Conservation (phyloP, 345 rosid species). For the Citrus trifoliata region DNA sequence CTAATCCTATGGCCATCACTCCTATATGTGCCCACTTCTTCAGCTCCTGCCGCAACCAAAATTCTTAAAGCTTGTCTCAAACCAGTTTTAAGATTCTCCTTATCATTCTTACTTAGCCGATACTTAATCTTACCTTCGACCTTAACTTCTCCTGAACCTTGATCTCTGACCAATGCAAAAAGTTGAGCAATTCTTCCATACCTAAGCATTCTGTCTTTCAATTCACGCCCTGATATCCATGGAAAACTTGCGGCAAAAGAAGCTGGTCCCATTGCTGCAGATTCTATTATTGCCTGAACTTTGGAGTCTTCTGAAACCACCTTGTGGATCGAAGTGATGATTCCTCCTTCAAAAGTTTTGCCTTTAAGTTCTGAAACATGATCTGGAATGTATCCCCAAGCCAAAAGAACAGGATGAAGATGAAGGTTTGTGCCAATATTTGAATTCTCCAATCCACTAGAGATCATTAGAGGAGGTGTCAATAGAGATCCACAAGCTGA, state of each 20-base stretch:
- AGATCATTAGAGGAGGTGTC: conserved; percentile 63
- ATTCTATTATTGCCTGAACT: conserved; percentile 49
- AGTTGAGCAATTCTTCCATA: conserved; percentile 51
- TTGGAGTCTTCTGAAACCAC: conserved; percentile 31
- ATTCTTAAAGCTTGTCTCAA: conserved; percentile 58
- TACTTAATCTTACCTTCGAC: conserved; percentile 38
- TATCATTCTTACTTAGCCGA: conserved; percentile 35
- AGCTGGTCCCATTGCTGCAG: conserved; percentile 63
- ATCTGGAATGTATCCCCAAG: conserved; percentile 75
- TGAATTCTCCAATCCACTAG: conserved; percentile 54
- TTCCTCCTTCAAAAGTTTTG: conserved; percentile 54
- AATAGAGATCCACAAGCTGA: conserved; percentile 64
- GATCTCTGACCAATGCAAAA: conserved; percentile 39
- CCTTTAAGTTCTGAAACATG: conserved; percentile 30
- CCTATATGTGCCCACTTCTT: conserved; percentile 67
- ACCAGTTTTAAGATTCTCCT: conserved; percentile 58
- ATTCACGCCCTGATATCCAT: conserved; percentile 63
- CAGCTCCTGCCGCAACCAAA: conserved; percentile 73
- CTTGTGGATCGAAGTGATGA: conserved; percentile 51
- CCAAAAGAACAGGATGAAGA: conserved; percentile 56
- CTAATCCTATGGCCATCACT: conserved; percentile 62
- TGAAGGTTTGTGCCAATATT: conserved; percentile 61
- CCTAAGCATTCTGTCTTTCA: conserved; percentile 53
- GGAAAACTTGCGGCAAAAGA: conserved; percentile 48
- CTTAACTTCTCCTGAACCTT: conserved; percentile 39